Conservation (phyloP, 768 basidiomycete species). For the Mycena pura region DNA sequence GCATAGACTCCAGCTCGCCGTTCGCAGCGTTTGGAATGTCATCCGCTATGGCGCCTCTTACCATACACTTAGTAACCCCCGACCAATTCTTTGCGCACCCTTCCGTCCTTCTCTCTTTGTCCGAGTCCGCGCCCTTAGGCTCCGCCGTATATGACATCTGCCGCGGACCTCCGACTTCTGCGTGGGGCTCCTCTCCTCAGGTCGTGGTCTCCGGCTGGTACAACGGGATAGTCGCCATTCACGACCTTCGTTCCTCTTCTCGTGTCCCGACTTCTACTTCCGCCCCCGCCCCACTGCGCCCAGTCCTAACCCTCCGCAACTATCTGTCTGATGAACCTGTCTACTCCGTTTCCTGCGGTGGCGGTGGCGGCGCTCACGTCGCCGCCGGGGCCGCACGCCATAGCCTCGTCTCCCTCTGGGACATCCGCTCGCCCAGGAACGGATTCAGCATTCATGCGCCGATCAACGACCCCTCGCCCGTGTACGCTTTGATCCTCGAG, state of each 20-base stretch:
- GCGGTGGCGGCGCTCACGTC: constrained; percentile 68
- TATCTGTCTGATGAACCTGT: constrained; percentile 76
- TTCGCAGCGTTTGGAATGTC: constrained; percentile 76
- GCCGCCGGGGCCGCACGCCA: constrained; percentile 82
- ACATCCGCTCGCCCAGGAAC: constrained; percentile 62
- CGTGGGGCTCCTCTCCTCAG: constrained; percentile 75
- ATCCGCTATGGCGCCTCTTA: constrained; percentile 63
- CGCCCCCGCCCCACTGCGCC: constrained; percentile 51
- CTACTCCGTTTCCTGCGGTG: constrained; percentile 78
- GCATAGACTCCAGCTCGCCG: constrained; percentile 53
- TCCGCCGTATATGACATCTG: constrained; percentile 80
- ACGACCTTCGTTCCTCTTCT: constrained; percentile 71
- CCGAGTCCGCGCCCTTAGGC: constrained; percentile 25
- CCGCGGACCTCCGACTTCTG: constrained; percentile 62
- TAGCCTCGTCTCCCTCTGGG: constrained; percentile 83
- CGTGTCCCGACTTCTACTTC: constrained; percentile 18
- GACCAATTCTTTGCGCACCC: constrained; percentile 55
- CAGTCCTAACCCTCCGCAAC: constrained; percentile 68
- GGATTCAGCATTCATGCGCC: constrained; percentile 87
- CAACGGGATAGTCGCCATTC: constrained; percentile 74
- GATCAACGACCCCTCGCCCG: constrained; percentile 79
- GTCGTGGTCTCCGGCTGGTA: constrained; percentile 84
- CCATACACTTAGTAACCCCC: constrained; percentile 59
- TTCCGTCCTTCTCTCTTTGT: constrained; percentile 51
- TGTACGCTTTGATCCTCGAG: constrained; percentile 77